Base-by-base conservation (phyloP, 2,329 filamentous ascomycete species). In the Cladosporium sphaerospermum region DNA sequence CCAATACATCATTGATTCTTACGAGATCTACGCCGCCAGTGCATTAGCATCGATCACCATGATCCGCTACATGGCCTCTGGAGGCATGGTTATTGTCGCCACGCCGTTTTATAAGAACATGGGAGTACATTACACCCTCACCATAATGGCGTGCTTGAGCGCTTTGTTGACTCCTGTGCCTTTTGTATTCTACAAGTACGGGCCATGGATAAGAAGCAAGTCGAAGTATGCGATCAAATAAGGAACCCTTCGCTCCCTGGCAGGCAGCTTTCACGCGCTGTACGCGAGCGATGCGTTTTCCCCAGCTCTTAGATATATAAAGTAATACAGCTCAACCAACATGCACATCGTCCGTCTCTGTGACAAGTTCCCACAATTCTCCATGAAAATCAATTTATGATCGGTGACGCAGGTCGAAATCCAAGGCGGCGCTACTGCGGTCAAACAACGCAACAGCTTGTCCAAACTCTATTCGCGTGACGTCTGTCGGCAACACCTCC, bases 141-240 rank as follows among this genome's bases (percentile, higher is more conserved):
- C 67, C 1, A 65, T 70, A 33, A 49, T 71, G 39, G 69, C 59
- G 0, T 62, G 60, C 39, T 60, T 71, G 3, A 66, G 62, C 47
- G 62, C 57, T 9, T 18, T 64, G 4, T 54, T 72, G n/a, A 64
- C 69, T 2, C 70, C 71, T 0, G 7, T 74, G 31, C 73, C 73
- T 0, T 73, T 73, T 53, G 56, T 74, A 2, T 74, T 75, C 50
- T 74, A 71, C 50, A 62, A 64, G n/a, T 75, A 72, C 52, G 73
- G 72, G 9, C 63, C 55, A 18, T 60, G 9, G 23, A 64, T 72
- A 41, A 56, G 69, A 33, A 37, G 46, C 11, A 58, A 54, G 42
- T 66, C 63, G 39, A 57, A 52, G 40, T 64, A 55, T 55, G 62
- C 59, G 3, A 34, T 47, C 23, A 28, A 28, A 28, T 28, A 7